These are phyloP conservation scores for Plantago elongata DNA, from an alignment of 257 asterid species.

Conservation along the genomic window DNA sequence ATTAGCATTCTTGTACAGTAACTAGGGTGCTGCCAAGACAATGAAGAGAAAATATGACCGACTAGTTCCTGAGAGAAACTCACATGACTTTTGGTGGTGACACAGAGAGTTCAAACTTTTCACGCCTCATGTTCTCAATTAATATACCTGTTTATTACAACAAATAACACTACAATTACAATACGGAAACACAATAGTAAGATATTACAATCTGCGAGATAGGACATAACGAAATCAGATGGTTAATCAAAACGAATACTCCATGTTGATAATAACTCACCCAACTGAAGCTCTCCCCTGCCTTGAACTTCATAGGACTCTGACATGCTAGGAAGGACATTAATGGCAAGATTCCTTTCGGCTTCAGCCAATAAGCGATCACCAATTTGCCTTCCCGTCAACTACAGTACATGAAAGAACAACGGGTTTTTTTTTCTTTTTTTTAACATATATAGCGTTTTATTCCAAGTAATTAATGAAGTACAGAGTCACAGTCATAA, in stretches of 20 bases:
- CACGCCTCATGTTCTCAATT: slow-evolving; percentile 99
- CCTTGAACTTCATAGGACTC: slow-evolving; percentile 99
- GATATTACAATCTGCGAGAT: slow-evolving; percentile 12
- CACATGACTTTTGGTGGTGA: slow-evolving; percentile 99
- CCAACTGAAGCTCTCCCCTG: slow-evolving; percentile 99
- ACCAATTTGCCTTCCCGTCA: slow-evolving; percentile 97
- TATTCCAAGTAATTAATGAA: too few species aligned
- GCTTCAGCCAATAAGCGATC: slow-evolving; percentile 90
- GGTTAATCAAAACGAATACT: slow-evolving; percentile 1
- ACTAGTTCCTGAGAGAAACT: slow-evolving; percentile 36
- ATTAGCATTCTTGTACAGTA: background rate
- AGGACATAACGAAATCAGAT: background rate
- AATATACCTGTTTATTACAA: slow-evolving; percentile 58
- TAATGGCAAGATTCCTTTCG: slow-evolving; percentile 93
- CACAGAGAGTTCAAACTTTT: slow-evolving; percentile 92
- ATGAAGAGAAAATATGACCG: slow-evolving; percentile 10
- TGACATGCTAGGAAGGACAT: slow-evolving; percentile 80
- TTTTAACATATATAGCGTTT: too few species aligned
- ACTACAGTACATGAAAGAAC: slow-evolving; percentile 39
- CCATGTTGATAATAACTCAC: slow-evolving; percentile 36
- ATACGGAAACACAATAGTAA: slow-evolving; percentile 12
- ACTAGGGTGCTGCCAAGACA: slow-evolving; percentile 4
- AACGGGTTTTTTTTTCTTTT: too few species aligned
- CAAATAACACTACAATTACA: background rate
- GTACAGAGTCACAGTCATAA: too few species aligned